Percentiles rank a stretch among this genome's conserved stretches.
Conservation (phyloP, 2,329 filamentous ascomycete genomes). For the Colletotrichum cereale region DNA sequence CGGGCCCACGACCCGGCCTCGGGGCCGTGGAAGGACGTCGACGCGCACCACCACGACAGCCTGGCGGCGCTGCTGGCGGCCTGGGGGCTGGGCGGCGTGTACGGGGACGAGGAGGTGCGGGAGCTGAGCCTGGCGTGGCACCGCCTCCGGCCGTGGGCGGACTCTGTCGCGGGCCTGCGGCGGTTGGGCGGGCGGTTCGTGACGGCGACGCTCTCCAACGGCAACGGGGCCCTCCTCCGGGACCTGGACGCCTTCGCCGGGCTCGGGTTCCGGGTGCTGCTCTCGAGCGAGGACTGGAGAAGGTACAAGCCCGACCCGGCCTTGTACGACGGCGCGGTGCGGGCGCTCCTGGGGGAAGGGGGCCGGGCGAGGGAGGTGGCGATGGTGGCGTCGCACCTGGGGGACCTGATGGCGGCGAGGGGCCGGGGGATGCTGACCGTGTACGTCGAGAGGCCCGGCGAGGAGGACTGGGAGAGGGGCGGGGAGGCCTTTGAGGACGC, state of each 20-base stretch:
- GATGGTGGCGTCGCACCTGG: conserved; percentile 82
- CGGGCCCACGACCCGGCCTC: conserved; percentile 59
- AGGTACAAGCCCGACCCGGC: conserved; percentile 80
- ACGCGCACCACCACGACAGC: conserved; percentile 76
- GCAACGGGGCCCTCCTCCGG: conserved; percentile 73
- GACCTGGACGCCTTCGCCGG: conserved; percentile 72
- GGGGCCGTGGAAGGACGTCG: conserved; percentile 75
- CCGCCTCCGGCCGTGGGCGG: conserved; percentile 76
- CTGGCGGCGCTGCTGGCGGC: conserved; percentile 68
- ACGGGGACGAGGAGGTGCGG: conserved; percentile 73
- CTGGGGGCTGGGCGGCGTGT: conserved; percentile 70
- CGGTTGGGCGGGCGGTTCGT: conserved; percentile 64
- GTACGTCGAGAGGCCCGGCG: conserved; percentile 76
- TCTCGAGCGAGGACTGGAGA: conserved; percentile 77
- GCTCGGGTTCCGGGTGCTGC: conserved; percentile 72
- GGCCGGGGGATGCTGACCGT: conserved; percentile 75
- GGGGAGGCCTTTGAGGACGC: conserved; percentile 64
- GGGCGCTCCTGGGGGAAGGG: conserved; percentile 59
- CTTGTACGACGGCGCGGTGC: conserved; percentile 77
- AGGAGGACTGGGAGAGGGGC: conserved; percentile 72
- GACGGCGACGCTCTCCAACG: conserved; percentile 81
- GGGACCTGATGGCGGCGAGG: conserved; percentile 76
- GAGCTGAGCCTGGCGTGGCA: conserved; percentile 80
- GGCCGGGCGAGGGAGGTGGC: conserved; percentile 72
- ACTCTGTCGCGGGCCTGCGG: conserved; percentile 68